A percentile compares a stretch with the other conserved stretches of the same genome.
Evolutionary conservation across 2,329 filamentous ascomycete species (phyloP).

Genomic region (Sporothrix protearum): DNA sequence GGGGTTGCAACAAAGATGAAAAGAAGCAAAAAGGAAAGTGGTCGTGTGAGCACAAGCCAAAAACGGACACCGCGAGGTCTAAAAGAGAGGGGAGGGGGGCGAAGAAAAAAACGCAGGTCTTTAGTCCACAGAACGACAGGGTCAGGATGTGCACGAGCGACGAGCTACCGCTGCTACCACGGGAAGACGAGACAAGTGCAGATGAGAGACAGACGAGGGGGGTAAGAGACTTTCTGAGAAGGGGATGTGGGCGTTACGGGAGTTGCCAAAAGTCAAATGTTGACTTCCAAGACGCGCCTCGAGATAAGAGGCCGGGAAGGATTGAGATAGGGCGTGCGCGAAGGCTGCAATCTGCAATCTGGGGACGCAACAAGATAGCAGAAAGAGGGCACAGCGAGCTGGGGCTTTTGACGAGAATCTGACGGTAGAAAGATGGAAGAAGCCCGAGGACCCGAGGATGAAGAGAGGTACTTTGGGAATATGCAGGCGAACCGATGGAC

Average conservation of each 20-base stretch:
- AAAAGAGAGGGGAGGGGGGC: not conserved
- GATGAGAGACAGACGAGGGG: not conserved
- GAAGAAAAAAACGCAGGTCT: not conserved
- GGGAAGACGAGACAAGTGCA: not conserved
- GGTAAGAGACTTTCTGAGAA: not conserved
- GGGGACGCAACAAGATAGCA: not conserved
- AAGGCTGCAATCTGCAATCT: not conserved
- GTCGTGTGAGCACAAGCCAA: slow-evolving; percentile 24
- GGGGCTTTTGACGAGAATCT: not conserved
- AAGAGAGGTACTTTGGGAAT: not conserved
- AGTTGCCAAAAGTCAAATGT: not conserved
- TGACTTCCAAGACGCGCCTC: not conserved
- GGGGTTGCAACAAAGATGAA: not conserved
- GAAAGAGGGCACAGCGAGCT: not conserved
- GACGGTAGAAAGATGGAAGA: not conserved
- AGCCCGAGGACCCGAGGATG: not conserved
- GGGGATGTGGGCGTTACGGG: not conserved
- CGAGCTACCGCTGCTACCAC: not conserved
- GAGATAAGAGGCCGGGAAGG: slow-evolving; percentile 19
- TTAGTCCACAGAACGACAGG: slow-evolving; percentile 2
- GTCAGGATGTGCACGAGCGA: not conserved
- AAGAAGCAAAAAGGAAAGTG: slow-evolving; percentile 15
- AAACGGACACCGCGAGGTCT: slow-evolving; percentile 15
- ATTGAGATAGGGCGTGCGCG: not conserved
- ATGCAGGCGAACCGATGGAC: not conserved